These are phyloP conservation scores for Trichoderma koningiopsis DNA, from an alignment of 2,329 filamentous ascomycete genomes.

Conservation along the genomic window DNA sequence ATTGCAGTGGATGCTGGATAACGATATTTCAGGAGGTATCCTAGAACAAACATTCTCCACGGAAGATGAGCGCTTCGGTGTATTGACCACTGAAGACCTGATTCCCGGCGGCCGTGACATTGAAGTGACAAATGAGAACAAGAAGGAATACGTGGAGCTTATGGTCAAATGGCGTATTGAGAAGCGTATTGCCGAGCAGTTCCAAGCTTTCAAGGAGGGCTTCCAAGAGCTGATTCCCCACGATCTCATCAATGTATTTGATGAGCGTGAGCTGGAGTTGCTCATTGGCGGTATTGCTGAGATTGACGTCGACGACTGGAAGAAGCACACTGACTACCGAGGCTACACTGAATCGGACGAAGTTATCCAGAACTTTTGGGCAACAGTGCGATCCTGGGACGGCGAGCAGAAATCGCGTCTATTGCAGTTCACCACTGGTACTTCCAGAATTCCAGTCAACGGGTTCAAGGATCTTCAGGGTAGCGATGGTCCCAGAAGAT, in stretches of 20 bases:
- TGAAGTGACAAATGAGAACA: constrained; percentile 97
- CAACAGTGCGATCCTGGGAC: constrained; percentile 94
- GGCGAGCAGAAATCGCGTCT: constrained; percentile 97
- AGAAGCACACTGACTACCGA: constrained; percentile 99
- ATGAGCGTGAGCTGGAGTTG: constrained; percentile 94
- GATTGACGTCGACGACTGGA: constrained; percentile 99
- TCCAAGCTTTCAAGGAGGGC: constrained; percentile 94
- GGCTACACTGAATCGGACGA: constrained; percentile 98
- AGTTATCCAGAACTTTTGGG: constrained; percentile 98
- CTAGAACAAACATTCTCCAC: constrained; percentile 95
- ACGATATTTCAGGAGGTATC: constrained; percentile 89
- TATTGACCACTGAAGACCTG: constrained; percentile 89
- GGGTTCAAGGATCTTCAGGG: constrained; percentile 99
- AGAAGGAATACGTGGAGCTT: constrained; percentile 96
- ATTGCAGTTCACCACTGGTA: constrained; percentile 95
- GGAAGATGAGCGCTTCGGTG: constrained; percentile 95
- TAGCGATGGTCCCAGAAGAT: constrained; percentile 89
- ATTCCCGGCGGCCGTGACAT: constrained; percentile 90
- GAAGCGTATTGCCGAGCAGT: constrained; percentile 97
- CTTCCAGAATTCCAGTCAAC: constrained; percentile 96
- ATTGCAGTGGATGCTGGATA: constrained; percentile 96
- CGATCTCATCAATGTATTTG: constrained; percentile 96
- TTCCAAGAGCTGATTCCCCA: constrained; percentile 97
- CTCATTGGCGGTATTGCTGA: constrained; percentile 99
- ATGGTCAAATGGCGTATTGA: constrained; percentile 99